Percentiles rank a stretch among this genome's conserved stretches.
phyloP scores from a whole-genome alignment of 345 rosid species.

The Citrus australasica region DNA sequence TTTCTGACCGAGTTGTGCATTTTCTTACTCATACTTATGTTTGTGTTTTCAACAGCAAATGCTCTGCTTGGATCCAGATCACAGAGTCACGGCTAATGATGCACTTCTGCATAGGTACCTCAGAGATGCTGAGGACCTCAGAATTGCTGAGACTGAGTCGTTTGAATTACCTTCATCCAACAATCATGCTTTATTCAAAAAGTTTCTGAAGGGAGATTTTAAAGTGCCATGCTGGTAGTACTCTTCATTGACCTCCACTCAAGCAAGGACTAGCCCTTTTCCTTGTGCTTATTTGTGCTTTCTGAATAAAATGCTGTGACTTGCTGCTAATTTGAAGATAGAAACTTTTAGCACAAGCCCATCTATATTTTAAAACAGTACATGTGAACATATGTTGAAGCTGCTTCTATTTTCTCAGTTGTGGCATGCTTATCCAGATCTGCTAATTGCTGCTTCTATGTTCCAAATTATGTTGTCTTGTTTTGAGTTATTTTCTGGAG shows the following conservation, averaged over 20 bases:
- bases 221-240: neutral
- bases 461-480: too few species aligned
- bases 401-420: too few species aligned
- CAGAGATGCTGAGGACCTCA: neutral
- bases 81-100: neutral
- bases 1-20: too few species aligned
- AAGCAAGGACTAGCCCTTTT: neutral
- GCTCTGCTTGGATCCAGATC: neutral
- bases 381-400: neutral
- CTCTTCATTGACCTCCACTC: neutral
- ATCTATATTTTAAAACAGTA: too few species aligned
- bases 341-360: neutral
- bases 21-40: neutral
- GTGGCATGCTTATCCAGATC: too few species aligned
- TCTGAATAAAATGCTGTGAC: neutral
- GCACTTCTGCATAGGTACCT: neutral
- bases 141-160: neutral
- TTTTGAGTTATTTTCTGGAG: too few species aligned
- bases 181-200: neutral
- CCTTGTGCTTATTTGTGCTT: neutral
- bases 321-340: neutral
- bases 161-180: neutral
- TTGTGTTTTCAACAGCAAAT: neutral
- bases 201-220: neutral
- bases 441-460: too few species aligned